phyloP scores from a whole-genome alignment of 2,329 filamentous ascomycete species.

The Aspergillus sp. region DNA sequence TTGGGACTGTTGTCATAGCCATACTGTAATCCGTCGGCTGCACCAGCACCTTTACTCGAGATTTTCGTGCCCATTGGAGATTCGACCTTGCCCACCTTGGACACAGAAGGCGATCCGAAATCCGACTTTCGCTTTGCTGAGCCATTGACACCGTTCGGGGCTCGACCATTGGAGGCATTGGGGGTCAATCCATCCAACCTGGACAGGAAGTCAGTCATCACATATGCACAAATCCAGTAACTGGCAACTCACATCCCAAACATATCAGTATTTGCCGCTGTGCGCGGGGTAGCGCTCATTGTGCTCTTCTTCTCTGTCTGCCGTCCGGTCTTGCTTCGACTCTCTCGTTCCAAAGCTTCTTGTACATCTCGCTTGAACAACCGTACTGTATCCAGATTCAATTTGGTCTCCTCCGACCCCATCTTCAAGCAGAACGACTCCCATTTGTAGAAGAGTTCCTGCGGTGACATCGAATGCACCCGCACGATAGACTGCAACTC shows the following conservation, averaged over 20 bases:
- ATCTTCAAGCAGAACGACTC: conserved; percentile 96
- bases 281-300: conserved; percentile 56
- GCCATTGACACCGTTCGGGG: conserved; percentile 28
- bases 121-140: conserved; percentile 51
- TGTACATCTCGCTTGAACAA: conserved; percentile 84
- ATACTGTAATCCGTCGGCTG: conserved; percentile 33
- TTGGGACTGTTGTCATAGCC: conserved; percentile 8
- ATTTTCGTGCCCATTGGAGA: conserved; percentile 46
- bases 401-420: conserved; percentile 70
- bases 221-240: neutral
- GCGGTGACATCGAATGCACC: conserved; percentile 71
- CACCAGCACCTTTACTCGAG: conserved; percentile 24
- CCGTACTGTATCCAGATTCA: conserved; percentile 66
- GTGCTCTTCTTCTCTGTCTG: conserved; percentile 59
- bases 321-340: conserved; percentile 57
- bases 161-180: conserved; percentile 48
- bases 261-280: conserved; percentile 61
- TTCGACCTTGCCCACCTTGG: conserved; percentile 40
- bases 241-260: conserved; percentile 67
- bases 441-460: conserved; percentile 98
- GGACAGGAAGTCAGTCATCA: neutral
- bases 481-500: conserved; percentile 84
- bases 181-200: conserved; percentile 66
- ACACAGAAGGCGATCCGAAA: conserved; percentile 42
- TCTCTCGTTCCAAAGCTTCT: conserved; percentile 74